A percentile compares a stretch with the other conserved stretches of the same genome.
Evolutionary conservation across 2,329 filamentous ascomycete genomes (phyloP).

Genomic region (Tolypocladium paradoxum): DNA sequence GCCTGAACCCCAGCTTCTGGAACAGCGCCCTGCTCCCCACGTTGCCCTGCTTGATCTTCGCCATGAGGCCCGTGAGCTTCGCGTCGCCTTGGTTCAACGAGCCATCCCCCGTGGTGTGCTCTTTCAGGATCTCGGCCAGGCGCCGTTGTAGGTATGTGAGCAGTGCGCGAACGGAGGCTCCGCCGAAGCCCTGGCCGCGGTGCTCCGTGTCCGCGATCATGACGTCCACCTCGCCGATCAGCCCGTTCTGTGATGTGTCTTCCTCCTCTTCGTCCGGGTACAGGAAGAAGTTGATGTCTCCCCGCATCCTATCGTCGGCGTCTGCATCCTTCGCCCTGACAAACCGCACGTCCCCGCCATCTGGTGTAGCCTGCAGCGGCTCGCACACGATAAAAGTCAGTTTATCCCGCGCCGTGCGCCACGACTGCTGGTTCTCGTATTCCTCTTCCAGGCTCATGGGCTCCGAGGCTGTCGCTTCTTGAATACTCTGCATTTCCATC

Average conservation of each 20-base stretch:
- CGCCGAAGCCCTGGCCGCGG: constrained; percentile 54
- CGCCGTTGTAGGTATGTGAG: constrained; percentile 55
- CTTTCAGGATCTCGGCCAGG: constrained; percentile 38
- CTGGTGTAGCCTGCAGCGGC: constrained; percentile 18
- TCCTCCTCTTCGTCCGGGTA: constrained; percentile 44
- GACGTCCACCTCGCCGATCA: constrained; percentile 68
- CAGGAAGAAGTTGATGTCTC: constrained; percentile 76
- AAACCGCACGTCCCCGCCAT: not conserved
- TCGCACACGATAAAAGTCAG: constrained; percentile 81
- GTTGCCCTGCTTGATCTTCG: constrained; percentile 49
- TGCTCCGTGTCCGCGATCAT: constrained; percentile 61
- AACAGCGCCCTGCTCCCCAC: constrained; percentile 40
- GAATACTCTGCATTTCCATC: constrained; percentile 48
- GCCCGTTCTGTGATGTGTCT: constrained; percentile 15
- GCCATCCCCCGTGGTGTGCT: constrained; percentile 22
- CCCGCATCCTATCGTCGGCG: constrained; percentile 47
- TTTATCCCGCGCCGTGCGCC: constrained; percentile 75
- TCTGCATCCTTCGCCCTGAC: constrained; percentile 39
- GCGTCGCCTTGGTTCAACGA: not conserved
- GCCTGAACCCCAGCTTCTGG: constrained; percentile 37
- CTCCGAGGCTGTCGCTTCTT: constrained; percentile 78
- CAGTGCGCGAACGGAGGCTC: constrained; percentile 54
- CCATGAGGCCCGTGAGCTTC: constrained; percentile 31
- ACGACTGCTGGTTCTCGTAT: constrained; percentile 81
- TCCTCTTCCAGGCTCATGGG: constrained; percentile 71